Evolutionary conservation across 192 early-diverging fungal genomes (phyloP), one percentile per base, ranked within the genome.

Genomic region (Geranomyces variabilis): DNA sequence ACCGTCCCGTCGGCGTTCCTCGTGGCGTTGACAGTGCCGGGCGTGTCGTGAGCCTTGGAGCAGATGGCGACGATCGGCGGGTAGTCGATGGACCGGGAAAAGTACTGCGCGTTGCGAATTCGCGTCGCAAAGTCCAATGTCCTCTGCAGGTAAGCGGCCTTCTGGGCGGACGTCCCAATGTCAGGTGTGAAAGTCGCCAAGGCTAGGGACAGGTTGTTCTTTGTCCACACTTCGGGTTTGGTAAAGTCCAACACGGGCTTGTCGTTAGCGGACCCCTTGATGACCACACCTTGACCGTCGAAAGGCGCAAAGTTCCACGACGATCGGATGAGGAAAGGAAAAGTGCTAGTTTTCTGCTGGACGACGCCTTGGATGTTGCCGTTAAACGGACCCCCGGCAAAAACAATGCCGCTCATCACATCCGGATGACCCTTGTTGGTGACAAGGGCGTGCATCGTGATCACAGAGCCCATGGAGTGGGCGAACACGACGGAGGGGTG

Each of bases 401-500:
- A 61, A 26, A 61, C 31, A 6, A 61, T 31, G 30, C 59, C 59
- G 24, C 59, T 6, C 9, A 61, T 61, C 19, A 31, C 17, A 30
- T 22, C 19, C 19, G 10, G 19, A 17, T n/a, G 59, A 33, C 19
- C 31, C 28, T 24, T 24, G 59, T 61, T 24, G 10, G 21, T 61
- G 7, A 10, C 9, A 6, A 61, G 21, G 7, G 59, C 59, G 31
- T 61, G 59, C 28, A 61, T 24, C 5, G 59, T 61, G 59, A 61
- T 61, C 9, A 61, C 28, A 31, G 59, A 61, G 59, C 59, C 59
- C 59, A 61, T 61, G 10, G 59, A 61, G 30, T 61, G 59, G 24
- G 59, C 59, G 28, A 61, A 61, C 17, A 61, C 31, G 28, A 61
- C 1, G 28, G 59, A 33, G 2, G 28, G 59, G 24, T 61, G 59